Conservation (phyloP, 306 rosid species). For the Lagenaria siceraria region DNA sequence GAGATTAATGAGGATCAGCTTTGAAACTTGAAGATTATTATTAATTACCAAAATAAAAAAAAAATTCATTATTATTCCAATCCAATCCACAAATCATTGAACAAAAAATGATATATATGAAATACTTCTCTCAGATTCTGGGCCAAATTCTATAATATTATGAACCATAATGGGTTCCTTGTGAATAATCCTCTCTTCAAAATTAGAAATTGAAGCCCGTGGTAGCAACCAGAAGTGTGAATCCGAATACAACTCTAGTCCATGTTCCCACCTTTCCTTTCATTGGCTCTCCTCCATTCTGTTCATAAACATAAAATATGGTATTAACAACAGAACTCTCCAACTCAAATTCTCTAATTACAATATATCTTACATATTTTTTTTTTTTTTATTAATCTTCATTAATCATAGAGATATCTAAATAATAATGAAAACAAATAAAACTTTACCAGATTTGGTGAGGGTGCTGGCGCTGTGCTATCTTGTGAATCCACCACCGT, state of each 20-base stretch:
- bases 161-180: background rate
- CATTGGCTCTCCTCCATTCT: conserved; percentile 53
- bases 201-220: conserved; percentile 32
- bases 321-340: background rate
- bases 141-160: background rate
- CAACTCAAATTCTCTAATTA: no score
- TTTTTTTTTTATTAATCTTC: no score
- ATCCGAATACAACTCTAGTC: conserved; percentile 35
- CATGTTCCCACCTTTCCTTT: conserved; percentile 27
- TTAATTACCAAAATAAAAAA: background rate
- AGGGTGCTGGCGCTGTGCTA: conserved; percentile 61
- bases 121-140: background rate
- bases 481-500: conserved; percentile 35
- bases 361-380: no score
- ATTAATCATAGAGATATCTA: no score
- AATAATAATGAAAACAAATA: no score
- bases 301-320: background rate
- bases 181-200: background rate
- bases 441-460: conserved; percentile 63
- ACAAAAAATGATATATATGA: background rate
- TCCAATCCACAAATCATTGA: background rate
- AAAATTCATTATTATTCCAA: background rate
- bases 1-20: no score
- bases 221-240: conserved; percentile 33
- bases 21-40: no score